These are phyloP conservation scores for Colletotrichum somersetense DNA, from an alignment of 2,329 filamentous ascomycete genomes.

Conservation along the genomic window DNA sequence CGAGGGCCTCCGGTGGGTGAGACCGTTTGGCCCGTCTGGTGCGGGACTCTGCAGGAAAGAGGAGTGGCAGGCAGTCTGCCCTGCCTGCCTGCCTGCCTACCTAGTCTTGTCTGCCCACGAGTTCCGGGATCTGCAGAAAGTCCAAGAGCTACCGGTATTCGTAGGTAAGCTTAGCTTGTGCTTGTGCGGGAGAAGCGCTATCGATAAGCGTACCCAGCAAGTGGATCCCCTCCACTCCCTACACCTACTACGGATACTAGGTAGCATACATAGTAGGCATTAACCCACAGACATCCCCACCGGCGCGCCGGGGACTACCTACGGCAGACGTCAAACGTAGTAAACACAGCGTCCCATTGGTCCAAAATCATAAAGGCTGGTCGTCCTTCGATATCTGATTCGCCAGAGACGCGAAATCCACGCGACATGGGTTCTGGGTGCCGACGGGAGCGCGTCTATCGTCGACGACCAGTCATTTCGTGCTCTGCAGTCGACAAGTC, in stretches of 20 bases:
- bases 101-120: no score
- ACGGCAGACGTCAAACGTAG: background rate
- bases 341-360: slow-evolving; percentile 15
- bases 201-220: slow-evolving; percentile 28
- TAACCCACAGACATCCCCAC: slow-evolving; percentile 16
- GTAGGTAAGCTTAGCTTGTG: background rate
- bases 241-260: no score
- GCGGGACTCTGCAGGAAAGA: slow-evolving; percentile 13
- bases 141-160: background rate
- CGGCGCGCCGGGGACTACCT: background rate
- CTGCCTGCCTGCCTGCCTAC: no score
- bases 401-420: slow-evolving; percentile 16
- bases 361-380: slow-evolving; percentile 13
- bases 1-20: slow-evolving; percentile 24
- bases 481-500: background rate
- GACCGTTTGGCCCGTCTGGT: slow-evolving; percentile 30
- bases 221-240: background rate
- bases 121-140: slow-evolving; percentile 29
- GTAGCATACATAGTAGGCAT: no score
- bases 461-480: slow-evolving; percentile 25
- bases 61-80: no score
- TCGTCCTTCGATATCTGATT: slow-evolving; percentile 8
- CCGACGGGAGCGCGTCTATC: slow-evolving; percentile 22
- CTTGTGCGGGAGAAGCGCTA: slow-evolving; percentile 36
- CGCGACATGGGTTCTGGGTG: slow-evolving; percentile 6